Evolutionary conservation across 805 yeast species (phyloP).

Genomic region (Metschnikowia hibisci): DNA sequence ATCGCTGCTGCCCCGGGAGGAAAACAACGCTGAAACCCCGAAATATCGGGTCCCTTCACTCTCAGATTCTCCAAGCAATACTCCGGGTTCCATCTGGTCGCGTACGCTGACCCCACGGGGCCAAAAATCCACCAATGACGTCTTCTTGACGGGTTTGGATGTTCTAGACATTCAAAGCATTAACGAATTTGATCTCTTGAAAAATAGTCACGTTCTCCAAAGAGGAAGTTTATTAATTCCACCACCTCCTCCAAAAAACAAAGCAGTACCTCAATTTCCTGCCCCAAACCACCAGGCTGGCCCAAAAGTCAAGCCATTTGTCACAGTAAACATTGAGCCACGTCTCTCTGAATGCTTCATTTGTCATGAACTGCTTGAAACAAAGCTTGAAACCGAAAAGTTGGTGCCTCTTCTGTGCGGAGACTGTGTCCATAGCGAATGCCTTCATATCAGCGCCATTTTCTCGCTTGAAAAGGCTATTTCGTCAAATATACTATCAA

Average conservation of each 20-base stretch:
- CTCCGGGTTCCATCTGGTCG: constrained; percentile 9
- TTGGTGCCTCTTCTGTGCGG: constrained; percentile 50
- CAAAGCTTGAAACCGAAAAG: constrained; percentile 42
- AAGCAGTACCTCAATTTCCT: constrained; percentile 1
- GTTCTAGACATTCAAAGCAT: constrained; percentile 12
- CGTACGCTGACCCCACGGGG: constrained; percentile 1
- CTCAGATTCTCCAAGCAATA: constrained; percentile 14
- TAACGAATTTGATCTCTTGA: constrained; percentile 11
- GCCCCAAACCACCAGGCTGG: background rate
- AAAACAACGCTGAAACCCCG: constrained; percentile 7
- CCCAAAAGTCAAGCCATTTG: constrained; percentile 11
- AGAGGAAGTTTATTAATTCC: constrained; percentile 16
- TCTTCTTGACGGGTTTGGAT: constrained; percentile 17
- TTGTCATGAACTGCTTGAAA: constrained; percentile 49
- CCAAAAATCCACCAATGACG: constrained; percentile 2
- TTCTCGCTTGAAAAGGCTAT: constrained; percentile 11
- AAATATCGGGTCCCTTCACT: constrained; percentile 9
- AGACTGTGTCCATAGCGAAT: constrained; percentile 57
- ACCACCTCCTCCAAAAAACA: constrained; percentile 17
- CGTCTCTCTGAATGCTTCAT: constrained; percentile 35
- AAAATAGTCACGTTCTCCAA: constrained; percentile 9
- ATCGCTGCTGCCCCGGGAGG: constrained; percentile 1
- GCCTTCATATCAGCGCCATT: constrained; percentile 31
- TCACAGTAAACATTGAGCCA: constrained; percentile 1
- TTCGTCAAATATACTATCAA: background rate